Evolutionary conservation across 208 protist species (phyloP), one percentile per base, ranked within the genome.

Genomic region (Leishmania tropica): DNA sequence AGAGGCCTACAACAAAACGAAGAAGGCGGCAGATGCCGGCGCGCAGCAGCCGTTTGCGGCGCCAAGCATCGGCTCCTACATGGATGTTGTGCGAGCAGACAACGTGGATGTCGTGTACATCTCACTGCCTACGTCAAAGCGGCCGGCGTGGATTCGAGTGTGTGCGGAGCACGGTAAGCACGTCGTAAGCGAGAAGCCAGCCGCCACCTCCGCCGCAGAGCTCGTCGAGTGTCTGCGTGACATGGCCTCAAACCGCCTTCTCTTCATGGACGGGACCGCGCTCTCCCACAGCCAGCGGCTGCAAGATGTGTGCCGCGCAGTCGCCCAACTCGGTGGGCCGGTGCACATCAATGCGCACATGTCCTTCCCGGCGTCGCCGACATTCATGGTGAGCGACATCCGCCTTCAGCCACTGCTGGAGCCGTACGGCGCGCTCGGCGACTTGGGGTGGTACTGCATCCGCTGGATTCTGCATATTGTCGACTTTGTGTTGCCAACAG

Each of bases 391-490:
- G 7, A 87, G 75, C 54, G 91, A 94, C 81, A 94, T 96, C 81
- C 91, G 91, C 67, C 45, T 94, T 35, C 84, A 94, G 70, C 84
- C 86, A 40, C 70, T 76, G 37, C 75, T 94, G 75, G 91, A 95
- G 84, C 89, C 91, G 51, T 80, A 90, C n/a, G 91, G 93, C 35
- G 90, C 87, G 7, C 83, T 96, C 21, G 91, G 93, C 19, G 91
- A 96, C 76, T 78, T 93, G 79, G 93, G 93, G 13, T 96, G 93
- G 93, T 95, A 96, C 85, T 91, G 88, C 78, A 88, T 96, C 31
- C 90, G 93, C 48, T 88, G 86, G 84, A 89, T 93, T 45, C 78
- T 95, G 78, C 93, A 95, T 75, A 45, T 94, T 21, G 72, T 95
- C 73, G 78, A 94, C 76, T 95, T 94, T 76, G 75, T 82, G 15